These are phyloP conservation scores for Ilex aquifolium DNA, from an alignment of 257 asterid genomes.

Conservation along the genomic window DNA sequence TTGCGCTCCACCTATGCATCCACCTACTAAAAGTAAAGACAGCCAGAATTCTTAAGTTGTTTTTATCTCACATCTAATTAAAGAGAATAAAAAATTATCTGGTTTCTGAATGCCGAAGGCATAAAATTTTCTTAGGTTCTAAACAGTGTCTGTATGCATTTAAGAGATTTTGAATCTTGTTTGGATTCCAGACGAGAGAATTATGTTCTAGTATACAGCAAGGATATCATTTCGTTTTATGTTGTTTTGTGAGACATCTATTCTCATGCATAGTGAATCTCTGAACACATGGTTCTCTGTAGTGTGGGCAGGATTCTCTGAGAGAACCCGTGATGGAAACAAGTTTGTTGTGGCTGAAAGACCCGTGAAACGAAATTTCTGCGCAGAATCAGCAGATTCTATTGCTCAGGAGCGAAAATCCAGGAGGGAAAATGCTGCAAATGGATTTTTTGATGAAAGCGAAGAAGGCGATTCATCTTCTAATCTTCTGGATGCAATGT, in stretches of 20 bases:
- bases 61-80: too few relatives aligned
- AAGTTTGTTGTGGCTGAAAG: constrained; percentile 82
- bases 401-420: constrained; percentile 70
- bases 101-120: too few relatives aligned
- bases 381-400: constrained; percentile 69
- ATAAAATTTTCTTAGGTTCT: too few relatives aligned
- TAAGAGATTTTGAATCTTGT: too few relatives aligned
- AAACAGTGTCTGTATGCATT: too few relatives aligned
- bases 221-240: neutral
- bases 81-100: too few relatives aligned
- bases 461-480: constrained; percentile 56
- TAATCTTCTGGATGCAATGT: constrained; percentile 63
- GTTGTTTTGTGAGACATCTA: neutral
- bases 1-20: too few relatives aligned
- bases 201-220: too few relatives aligned
- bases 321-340: constrained; percentile 91
- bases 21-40: too few relatives aligned
- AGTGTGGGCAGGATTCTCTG: constrained; percentile 98
- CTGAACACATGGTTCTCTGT: constrained; percentile 7
- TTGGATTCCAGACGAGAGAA: too few relatives aligned
- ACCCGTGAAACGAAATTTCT: constrained; percentile 43
- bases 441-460: constrained; percentile 52
- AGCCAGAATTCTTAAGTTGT: too few relatives aligned
- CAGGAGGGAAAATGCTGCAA: constrained; percentile 47
- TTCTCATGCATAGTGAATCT: neutral